A percentile compares a stretch with the other conserved stretches of the same genome.
Evolutionary conservation across 139 green algal species (phyloP).

Genomic region (Chlorella sp.): DNA sequence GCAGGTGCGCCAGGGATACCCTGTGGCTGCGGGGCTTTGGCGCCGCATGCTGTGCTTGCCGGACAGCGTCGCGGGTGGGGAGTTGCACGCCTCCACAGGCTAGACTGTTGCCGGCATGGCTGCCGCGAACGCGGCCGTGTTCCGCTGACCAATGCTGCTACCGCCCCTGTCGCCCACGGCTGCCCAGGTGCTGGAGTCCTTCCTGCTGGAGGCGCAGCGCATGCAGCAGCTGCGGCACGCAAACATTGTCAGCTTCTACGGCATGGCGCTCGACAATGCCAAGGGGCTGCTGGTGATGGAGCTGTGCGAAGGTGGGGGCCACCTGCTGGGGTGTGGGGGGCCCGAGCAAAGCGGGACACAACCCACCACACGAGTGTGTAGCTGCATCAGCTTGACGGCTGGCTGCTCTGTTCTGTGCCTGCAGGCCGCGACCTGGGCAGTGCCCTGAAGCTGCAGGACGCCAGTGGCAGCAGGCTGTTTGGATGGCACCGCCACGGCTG

Average conservation of each 20-base stretch:
- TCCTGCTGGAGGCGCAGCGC: background rate
- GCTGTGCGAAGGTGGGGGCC: background rate
- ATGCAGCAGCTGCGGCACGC: conserved; percentile 2
- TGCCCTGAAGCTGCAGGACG: background rate
- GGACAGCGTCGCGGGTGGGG: too few species aligned
- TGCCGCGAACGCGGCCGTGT: too few species aligned
- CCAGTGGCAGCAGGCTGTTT: background rate
- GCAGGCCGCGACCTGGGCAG: background rate
- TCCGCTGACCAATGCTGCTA: background rate
- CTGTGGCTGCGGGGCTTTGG: too few species aligned
- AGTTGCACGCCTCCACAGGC: too few species aligned
- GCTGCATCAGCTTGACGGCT: too few species aligned
- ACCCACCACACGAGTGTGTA: too few species aligned
- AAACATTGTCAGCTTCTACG: background rate
- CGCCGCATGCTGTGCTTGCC: too few species aligned
- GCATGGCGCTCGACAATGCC: background rate
- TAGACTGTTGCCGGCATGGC: too few species aligned
- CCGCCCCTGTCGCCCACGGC: background rate
- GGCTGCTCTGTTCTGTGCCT: too few species aligned
- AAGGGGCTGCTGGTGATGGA: background rate
- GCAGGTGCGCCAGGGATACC: too few species aligned
- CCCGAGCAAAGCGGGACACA: too few species aligned
- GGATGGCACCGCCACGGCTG: background rate
- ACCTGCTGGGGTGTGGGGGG: too few species aligned
- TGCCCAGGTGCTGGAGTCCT: background rate